Percentiles rank a stretch among this genome's conserved stretches.
These are phyloP conservation scores for Hortiboletus campestris DNA, from an alignment of 768 basidiomycete species.

Conservation along the genomic window DNA sequence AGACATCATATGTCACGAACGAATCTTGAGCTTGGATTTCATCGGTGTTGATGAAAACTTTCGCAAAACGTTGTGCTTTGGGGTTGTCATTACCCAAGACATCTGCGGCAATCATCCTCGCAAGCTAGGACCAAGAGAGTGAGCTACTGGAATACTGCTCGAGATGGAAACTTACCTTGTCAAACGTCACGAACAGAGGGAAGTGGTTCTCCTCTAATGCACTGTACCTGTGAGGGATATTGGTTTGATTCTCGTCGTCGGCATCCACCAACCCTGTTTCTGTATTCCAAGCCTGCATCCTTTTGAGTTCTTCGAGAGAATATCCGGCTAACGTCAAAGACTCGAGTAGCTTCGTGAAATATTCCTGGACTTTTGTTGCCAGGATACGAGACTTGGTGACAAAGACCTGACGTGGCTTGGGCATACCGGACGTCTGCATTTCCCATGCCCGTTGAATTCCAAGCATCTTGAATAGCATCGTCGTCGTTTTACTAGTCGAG, in stretches of 20 bases:
- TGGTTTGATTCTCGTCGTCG: no score
- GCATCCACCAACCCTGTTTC: conserved; percentile 34
- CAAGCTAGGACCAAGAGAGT: conserved; percentile 16
- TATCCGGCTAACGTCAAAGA: conserved; percentile 40
- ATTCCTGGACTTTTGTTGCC: conserved; percentile 68
- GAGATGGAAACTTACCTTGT: no score
- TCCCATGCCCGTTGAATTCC: no score
- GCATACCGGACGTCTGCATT: no score
- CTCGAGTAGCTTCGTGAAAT: conserved; percentile 51
- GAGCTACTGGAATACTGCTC: background rate
- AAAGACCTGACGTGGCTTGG: conserved; percentile 39
- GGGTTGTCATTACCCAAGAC: conserved; percentile 8
- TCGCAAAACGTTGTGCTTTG: conserved; percentile 1
- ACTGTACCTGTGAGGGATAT: no score
- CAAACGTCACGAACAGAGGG: no score
- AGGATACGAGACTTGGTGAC: conserved; percentile 68
- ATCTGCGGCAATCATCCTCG: conserved; percentile 27
- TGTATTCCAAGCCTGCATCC: conserved; percentile 19
- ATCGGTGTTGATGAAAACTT: conserved; percentile 12
- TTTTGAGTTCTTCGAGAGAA: conserved; percentile 39
- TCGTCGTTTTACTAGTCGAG: no score
- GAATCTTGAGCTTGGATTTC: conserved; percentile 20
- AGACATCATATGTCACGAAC: conserved; percentile 46
- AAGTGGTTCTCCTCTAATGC: no score
- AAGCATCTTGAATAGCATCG: no score